phyloP scores from a whole-genome alignment of 2,329 filamentous ascomycete genomes.

The Ophiocordyceps unilateralis region DNA sequence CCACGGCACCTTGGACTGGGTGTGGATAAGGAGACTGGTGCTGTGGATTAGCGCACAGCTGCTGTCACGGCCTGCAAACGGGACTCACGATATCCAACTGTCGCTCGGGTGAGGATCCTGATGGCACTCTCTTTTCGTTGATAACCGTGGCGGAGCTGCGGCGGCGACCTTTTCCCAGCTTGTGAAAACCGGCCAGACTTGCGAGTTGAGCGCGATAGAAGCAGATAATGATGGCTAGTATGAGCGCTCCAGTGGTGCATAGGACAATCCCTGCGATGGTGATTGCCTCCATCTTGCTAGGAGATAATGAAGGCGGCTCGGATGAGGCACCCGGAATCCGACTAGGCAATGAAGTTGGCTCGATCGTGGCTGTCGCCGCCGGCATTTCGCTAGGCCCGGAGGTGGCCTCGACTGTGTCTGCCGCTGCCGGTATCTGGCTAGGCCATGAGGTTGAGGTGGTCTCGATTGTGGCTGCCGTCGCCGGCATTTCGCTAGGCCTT shows the following conservation, averaged over 20 bases:
- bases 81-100: background rate
- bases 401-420: no score
- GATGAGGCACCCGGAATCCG: background rate
- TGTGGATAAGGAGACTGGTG: background rate
- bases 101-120: no score
- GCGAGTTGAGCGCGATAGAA: background rate
- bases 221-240: background rate
- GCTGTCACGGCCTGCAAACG: background rate
- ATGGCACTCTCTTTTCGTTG: background rate
- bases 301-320: background rate
- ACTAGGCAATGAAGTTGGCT: no score
- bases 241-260: background rate
- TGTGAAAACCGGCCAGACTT: background rate
- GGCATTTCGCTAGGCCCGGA: no score
- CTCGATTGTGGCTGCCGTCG: no score
- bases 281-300: background rate
- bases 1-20: background rate
- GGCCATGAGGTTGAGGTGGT: no score
- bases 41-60: background rate
- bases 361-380: no score
- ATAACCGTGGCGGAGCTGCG: background rate
- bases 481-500: no score
- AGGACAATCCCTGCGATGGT: background rate
- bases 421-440: no score
- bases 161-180: no score